Evolutionary conservation across 2,329 filamentous ascomycete species (phyloP).

Genomic region (Thyridium curvatum): DNA sequence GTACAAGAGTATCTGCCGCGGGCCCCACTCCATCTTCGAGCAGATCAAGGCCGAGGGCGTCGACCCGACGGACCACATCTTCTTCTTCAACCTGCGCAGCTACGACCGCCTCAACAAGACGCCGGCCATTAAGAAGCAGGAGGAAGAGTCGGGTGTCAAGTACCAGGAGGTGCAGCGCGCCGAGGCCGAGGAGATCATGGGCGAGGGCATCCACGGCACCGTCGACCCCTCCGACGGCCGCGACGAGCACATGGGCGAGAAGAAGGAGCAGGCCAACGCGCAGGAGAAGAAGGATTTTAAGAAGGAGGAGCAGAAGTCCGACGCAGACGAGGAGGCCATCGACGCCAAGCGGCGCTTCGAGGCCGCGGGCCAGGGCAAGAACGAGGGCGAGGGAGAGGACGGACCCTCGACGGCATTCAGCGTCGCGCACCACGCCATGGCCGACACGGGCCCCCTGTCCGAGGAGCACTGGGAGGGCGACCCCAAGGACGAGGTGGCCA

Average conservation of each 20-base stretch:
- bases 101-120: slow-evolving; percentile 92
- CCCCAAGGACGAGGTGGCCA: slow-evolving; percentile 69
- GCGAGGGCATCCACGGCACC: slow-evolving; percentile 60
- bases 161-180: slow-evolving; percentile 85
- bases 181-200: slow-evolving; percentile 84
- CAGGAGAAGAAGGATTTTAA: slow-evolving; percentile 23
- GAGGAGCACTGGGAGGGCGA: slow-evolving; percentile 75
- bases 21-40: slow-evolving; percentile 84
- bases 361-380: slow-evolving; percentile 29
- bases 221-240: slow-evolving; percentile 36
- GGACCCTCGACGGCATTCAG: slow-evolving; percentile 28
- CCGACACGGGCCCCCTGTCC: slow-evolving; percentile 50
- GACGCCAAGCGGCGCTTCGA: slow-evolving; percentile 49
- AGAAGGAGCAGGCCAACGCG: slow-evolving; percentile 21
- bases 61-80: slow-evolving; percentile 75
- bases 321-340: slow-evolving; percentile 30
- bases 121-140: slow-evolving; percentile 62
- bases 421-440: slow-evolving; percentile 78
- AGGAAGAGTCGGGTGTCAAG: slow-evolving; percentile 70
- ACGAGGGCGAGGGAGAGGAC: slow-evolving; percentile 24
- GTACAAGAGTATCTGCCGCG: slow-evolving; percentile 91
- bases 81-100: slow-evolving; percentile 87
- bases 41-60: slow-evolving; percentile 67
- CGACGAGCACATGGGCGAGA: slow-evolving; percentile 42
- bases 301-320: slow-evolving; percentile 24